These are phyloP conservation scores for Niebla homalea DNA, from an alignment of 495 filamentous ascomycete species.

Conservation along the genomic window DNA sequence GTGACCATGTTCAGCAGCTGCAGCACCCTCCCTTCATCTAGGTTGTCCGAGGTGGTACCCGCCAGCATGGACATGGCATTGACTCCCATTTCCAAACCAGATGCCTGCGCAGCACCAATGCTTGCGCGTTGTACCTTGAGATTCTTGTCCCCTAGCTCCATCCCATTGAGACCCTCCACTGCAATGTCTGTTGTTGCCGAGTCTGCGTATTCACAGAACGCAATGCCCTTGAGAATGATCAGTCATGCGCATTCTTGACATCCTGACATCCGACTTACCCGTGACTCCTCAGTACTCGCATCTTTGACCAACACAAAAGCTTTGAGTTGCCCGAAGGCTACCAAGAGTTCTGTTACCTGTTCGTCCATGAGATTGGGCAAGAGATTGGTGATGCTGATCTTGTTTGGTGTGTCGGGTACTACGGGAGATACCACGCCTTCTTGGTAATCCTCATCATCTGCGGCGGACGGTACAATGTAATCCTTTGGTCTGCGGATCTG, in stretches of 20 bases:
- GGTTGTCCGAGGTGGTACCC: constrained; percentile 67
- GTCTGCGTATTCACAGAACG: constrained; percentile 90
- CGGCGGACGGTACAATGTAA: constrained; percentile 79
- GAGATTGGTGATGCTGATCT: constrained; percentile 84
- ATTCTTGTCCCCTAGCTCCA: constrained; percentile 76
- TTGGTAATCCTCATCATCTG: constrained; percentile 64
- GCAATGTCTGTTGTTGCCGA: constrained; percentile 66
- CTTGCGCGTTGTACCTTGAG: constrained; percentile 81
- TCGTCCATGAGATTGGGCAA: constrained; percentile 78
- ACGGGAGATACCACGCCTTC: constrained; percentile 65
- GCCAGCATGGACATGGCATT: constrained; percentile 99
- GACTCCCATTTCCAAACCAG: constrained; percentile 85
- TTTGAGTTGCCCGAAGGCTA: constrained; percentile 85
- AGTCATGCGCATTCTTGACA: constrained; percentile 1
- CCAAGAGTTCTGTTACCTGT: constrained; percentile 77
- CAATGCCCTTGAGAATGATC: constrained; percentile 57
- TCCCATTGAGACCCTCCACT: constrained; percentile 79
- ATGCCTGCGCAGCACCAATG: constrained; percentile 80
- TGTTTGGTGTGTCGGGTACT: constrained; percentile 85
- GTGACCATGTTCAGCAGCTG: constrained; percentile 98
- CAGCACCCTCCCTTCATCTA: constrained; percentile 67
- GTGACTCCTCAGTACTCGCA: constrained; percentile 67
- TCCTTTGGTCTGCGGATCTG: constrained; percentile 87
- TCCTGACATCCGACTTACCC: constrained; percentile 45
- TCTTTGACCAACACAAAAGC: constrained; percentile 89